These are phyloP conservation scores for Hanseniaspora jakobsenii DNA, from an alignment of 805 yeast genomes.

Conservation along the genomic window DNA sequence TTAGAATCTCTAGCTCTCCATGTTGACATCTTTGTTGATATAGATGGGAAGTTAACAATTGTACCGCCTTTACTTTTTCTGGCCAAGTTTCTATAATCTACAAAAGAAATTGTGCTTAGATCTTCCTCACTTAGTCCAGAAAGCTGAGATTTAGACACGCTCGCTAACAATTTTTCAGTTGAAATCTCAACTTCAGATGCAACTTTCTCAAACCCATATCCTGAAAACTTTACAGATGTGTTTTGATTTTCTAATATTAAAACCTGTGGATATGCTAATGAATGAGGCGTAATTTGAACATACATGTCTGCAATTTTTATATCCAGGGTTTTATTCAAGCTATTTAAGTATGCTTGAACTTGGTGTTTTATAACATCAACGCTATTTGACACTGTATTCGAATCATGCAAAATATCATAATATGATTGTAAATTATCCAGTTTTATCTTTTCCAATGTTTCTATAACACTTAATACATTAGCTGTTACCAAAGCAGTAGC, in stretches of 20 bases:
- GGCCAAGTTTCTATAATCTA: conserved; percentile 45
- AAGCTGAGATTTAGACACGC: conserved; percentile 48
- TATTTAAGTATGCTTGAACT: conserved; percentile 24
- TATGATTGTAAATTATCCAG: conserved; percentile 65
- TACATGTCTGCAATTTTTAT: conserved; percentile 46
- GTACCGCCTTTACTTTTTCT: conserved; percentile 61
- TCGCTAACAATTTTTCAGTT: conserved; percentile 49
- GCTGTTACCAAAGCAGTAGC: conserved; percentile 80
- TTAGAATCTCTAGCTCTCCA: conserved; percentile 45
- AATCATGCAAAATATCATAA: conserved; percentile 58
- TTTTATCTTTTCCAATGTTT: conserved; percentile 55
- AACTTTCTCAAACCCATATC: conserved; percentile 28
- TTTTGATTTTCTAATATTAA: conserved; percentile 49
- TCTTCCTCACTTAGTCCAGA: conserved; percentile 36
- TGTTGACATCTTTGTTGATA: conserved; percentile 63
- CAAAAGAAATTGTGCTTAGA: conserved; percentile 36
- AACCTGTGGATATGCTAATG: conserved; percentile 66
- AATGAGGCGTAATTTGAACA: conserved; percentile 68
- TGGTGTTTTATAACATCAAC: conserved; percentile 23
- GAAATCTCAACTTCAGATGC: conserved; percentile 49
- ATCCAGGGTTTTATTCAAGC: conserved; percentile 54
- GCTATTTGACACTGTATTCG: conserved; percentile 28
- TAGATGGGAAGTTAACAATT: conserved; percentile 67
- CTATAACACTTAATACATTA: conserved; percentile 63
- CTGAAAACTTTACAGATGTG: conserved; percentile 39